Conservation (phyloP, 2,329 filamentous ascomycete genomes). For the Plenodomus lindquistii region DNA sequence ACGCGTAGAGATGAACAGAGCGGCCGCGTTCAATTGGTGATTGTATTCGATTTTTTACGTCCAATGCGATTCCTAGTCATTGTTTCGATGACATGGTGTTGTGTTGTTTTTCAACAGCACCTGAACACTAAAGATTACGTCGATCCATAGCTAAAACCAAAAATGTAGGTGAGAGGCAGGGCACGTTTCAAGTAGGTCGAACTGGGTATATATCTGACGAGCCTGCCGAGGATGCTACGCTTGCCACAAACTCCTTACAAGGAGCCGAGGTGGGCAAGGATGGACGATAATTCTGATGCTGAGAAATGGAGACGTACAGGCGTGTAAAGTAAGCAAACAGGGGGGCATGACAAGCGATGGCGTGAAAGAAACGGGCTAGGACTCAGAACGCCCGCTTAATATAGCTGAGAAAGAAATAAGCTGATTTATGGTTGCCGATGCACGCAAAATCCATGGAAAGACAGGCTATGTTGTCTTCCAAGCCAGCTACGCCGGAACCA, state of each 20-base stretch:
- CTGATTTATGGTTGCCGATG: background rate
- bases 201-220: constrained; percentile 21
- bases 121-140: background rate
- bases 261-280: constrained; percentile 8
- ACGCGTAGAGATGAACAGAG: background rate
- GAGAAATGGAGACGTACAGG: background rate
- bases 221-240: constrained; percentile 16
- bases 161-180: background rate
- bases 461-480: constrained; percentile 4
- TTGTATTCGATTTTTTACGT: background rate
- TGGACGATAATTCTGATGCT: background rate
- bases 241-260: constrained; percentile 16
- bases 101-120: background rate
- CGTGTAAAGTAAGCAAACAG: background rate
- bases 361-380: background rate
- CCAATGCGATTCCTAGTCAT: background rate
- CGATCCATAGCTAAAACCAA: background rate
- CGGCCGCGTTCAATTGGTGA: background rate
- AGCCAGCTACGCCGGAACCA: background rate
- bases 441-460: background rate
- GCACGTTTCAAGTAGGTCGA: constrained; percentile 10
- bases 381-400: constrained; percentile 1
- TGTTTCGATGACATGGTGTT: background rate
- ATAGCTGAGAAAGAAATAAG: constrained; percentile 2
- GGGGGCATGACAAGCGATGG: background rate